These are phyloP conservation scores for Apiospora marii DNA, from an alignment of 2,329 filamentous ascomycete species.

Conservation along the genomic window DNA sequence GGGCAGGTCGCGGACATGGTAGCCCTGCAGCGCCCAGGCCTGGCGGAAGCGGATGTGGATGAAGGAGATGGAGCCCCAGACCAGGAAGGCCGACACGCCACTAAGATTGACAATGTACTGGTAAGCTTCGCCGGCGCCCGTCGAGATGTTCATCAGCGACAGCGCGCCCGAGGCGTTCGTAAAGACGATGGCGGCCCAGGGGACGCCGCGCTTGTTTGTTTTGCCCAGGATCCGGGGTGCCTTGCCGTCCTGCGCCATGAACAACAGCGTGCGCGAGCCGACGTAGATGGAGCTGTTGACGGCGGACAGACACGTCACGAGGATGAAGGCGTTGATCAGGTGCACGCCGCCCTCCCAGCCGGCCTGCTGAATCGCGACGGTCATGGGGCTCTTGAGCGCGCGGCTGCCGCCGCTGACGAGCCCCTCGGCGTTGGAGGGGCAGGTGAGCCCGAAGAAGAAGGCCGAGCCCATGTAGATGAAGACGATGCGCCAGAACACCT, in stretches of 20 bases:
- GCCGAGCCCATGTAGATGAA: constrained; percentile 74
- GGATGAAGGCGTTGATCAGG: constrained; percentile 80
- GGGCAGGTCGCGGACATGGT: constrained; percentile 60
- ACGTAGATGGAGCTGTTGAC: constrained; percentile 83
- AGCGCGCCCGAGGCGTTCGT: constrained; percentile 75
- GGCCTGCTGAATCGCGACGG: constrained; percentile 75
- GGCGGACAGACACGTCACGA: constrained; percentile 75
- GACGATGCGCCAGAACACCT: constrained; percentile 68
- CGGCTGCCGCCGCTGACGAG: constrained; percentile 68
- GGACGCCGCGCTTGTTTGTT: constrained; percentile 70
- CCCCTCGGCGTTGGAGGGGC: constrained; percentile 71
- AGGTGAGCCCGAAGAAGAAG: constrained; percentile 78
- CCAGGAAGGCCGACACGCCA: constrained; percentile 75
- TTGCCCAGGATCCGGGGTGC: constrained; percentile 74
- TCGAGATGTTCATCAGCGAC: constrained; percentile 78
- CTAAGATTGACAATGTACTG: constrained; percentile 74
- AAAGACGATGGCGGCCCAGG: constrained; percentile 68
- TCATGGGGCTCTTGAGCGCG: constrained; percentile 76
- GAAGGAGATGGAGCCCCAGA: constrained; percentile 75
- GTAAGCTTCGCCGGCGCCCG: constrained; percentile 71
- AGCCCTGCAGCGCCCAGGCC: constrained; percentile 67
- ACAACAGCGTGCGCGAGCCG: constrained; percentile 75
- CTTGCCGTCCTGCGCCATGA: constrained; percentile 77
- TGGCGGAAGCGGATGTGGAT: constrained; percentile 76
- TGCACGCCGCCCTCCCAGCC: constrained; percentile 78